Base-by-base conservation (phyloP, 805 yeast genomes). In the Ogataea pini region DNA sequence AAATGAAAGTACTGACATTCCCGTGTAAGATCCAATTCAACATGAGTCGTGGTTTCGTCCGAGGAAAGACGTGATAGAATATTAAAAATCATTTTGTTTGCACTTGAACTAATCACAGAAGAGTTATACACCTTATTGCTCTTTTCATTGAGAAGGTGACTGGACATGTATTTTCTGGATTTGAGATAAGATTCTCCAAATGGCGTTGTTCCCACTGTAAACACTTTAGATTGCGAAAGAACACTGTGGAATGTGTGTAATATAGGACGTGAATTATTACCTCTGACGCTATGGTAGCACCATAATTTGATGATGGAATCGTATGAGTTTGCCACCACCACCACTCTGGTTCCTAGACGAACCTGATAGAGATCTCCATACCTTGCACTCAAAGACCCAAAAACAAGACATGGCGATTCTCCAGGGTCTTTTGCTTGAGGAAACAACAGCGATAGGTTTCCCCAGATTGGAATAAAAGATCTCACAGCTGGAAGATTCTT, bases 131-230 rank as follows among this genome's bases (percentile, higher is more conserved):
- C 67, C 9, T 73, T 69, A 29, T 62, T 66, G 37, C 62, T 63
- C 31, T 62, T 67, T 40, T 76, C 72, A 47, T 57, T 57, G 12
- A 65, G 52, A 49, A 83, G 63, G n/a, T 68, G 59, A 51, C 69
- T 69, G 1, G 81, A 67, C 38, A 82, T 63, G 29, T 72, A 68
- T 58, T 79, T 81, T 57, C 80, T 75, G 59, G 76, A 73, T 42
- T 62, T 65, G 42, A 69, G 64, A 54, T 69, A 83, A 2, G 78
- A 67, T 0, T 61, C 65, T 1, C 84, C 78, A 49, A 70, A 74
- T 1, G 88, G 88, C 0, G 86, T 82, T 1, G 86, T 79, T 0
- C 89, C 89, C 14, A 83, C 71, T 0, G 89, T 83, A 54, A 74
- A 79, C 0, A 85, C 81, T 46, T 76, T 80, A 0, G 78, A 72